These are phyloP conservation scores for Colletotrichum falcatum DNA, from an alignment of 2,329 filamentous ascomycete species.

Conservation along the genomic window DNA sequence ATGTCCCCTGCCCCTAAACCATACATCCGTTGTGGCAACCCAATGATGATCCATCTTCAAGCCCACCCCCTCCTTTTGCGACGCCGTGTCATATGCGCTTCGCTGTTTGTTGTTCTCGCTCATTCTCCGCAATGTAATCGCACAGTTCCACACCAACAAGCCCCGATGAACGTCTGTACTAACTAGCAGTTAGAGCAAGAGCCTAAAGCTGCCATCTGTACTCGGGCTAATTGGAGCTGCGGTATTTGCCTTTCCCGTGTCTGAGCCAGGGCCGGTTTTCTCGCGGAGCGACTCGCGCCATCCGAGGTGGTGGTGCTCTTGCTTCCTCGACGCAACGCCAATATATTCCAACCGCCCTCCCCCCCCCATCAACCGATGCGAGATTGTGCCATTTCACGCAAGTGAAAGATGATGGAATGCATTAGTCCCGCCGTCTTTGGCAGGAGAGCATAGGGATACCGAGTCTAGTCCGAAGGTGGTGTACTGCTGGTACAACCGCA, in stretches of 20 bases:
- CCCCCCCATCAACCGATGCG: constrained; percentile 33
- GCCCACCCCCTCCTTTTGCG: neutral
- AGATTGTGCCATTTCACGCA: neutral
- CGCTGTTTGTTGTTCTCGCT: neutral
- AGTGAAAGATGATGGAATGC: constrained; percentile 26
- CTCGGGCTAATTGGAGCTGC: constrained; percentile 11
- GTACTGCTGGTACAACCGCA: constrained; percentile 22
- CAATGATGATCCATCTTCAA: neutral
- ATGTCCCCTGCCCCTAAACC: neutral
- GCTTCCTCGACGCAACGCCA: constrained; percentile 15
- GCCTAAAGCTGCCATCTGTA: neutral
- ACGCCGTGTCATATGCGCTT: constrained; percentile 12
- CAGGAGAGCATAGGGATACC: constrained; percentile 31
- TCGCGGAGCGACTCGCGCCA: constrained; percentile 27
- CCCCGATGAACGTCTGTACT: constrained; percentile 9
- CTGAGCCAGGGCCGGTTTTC: neutral
- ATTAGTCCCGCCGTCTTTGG: constrained; percentile 32
- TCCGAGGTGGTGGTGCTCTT: neutral
- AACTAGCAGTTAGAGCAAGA: neutral
- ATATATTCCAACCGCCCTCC: constrained; percentile 5
- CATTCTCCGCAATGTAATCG: neutral
- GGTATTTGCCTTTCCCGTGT: constrained; percentile 1
- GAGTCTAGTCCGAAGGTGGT: constrained; percentile 35
- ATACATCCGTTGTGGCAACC: neutral
- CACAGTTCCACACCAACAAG: constrained; percentile 22